These are phyloP conservation scores for Mallotus repandus DNA, from an alignment of 441 rosid species.

Conservation along the genomic window DNA sequence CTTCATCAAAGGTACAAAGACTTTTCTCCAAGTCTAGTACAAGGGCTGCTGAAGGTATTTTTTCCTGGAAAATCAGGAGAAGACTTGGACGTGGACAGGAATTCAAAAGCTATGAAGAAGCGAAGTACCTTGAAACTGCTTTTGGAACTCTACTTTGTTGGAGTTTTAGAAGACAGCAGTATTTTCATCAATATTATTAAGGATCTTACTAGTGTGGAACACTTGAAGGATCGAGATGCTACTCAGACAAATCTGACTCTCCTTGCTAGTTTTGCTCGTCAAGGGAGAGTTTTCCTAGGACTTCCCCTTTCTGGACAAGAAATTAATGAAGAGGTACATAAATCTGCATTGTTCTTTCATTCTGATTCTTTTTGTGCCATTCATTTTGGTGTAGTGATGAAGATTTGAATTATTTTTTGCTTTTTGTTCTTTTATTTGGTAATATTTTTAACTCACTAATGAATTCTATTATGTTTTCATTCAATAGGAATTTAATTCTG, in stretches of 20 bases:
- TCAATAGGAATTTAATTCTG: neutral
- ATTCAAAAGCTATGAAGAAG: slow-evolving; percentile 89
- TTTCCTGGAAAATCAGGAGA: slow-evolving; percentile 93
- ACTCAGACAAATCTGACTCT: slow-evolving; percentile 94
- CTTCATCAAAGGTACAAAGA: slow-evolving; percentile 98
- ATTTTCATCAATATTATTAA: slow-evolving; percentile 81
- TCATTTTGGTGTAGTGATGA: slow-evolving; percentile 5
- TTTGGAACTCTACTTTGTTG: slow-evolving; percentile 91
- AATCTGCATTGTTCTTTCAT: slow-evolving; percentile 6
- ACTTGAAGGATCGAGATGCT: slow-evolving; percentile 86
- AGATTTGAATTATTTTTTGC: neutral
- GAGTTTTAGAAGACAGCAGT: slow-evolving; percentile 78
- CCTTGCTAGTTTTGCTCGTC: slow-evolving; percentile 96
- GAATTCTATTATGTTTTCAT: neutral
- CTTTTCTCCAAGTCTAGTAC: slow-evolving; percentile 81
- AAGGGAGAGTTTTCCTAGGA: slow-evolving; percentile 88
- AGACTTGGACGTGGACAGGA: slow-evolving; percentile 79
- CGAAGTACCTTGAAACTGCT: slow-evolving; percentile 88
- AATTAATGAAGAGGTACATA: slow-evolving; percentile 67
- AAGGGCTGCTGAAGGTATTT: slow-evolving; percentile 89
- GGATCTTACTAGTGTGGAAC: slow-evolving; percentile 84
- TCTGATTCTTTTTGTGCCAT: neutral
- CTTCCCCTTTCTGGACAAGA: slow-evolving; percentile 86
- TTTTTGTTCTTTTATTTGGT: neutral
- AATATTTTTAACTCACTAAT: neutral